Base-by-base conservation (phyloP, 1,284 basidiomycete species). In the Amylostereum chailletii region DNA sequence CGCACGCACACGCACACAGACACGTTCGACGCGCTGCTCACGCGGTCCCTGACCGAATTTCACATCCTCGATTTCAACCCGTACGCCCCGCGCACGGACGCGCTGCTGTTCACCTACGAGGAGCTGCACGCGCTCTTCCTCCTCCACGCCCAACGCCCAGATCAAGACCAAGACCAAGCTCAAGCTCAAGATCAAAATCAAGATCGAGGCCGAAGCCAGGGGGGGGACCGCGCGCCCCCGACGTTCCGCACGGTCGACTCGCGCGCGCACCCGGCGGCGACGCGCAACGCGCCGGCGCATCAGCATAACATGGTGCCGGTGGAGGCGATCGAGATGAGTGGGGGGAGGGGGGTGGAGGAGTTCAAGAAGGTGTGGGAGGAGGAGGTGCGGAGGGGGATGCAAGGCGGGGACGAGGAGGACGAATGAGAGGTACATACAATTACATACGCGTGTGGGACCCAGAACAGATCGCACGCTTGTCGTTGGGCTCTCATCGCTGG, bases 231-330 rank as follows among this genome's bases (percentile, higher is more conserved):
- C 6, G 42, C 48, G 27, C 49, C 67, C 4, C 84, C 83, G 0
- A 68, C 76, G 44, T 65, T 94, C 29, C 76, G 77, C 27, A 76
- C 86, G n/a, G 81, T 94, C 47, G 81, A 88, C 58, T 88, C 85
- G 0, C 72, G 72, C 1, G 65, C 74, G 10, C 87, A 92, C 62
- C 86, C 82, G 1, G 76, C 72, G 2, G 84, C 79, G 0, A 74
- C 68, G 33, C 70, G 74, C 47, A 88, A 81, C 54, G 78, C 81
- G 2, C 90, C 93, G 1, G 72, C 77, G 1, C 76, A 92, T 60
- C 85, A 88, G 55, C 85, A 90, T 59, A 97, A 96, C 62, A 95
- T 95, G 88, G 75, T 95, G 11, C 95, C 94, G 2, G 74, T 90
- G 38, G 94, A 98, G 60, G 87, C 90, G 9, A 70, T 96, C 26